Percentiles rank a stretch among this genome's conserved stretches.
These are phyloP conservation scores for Houttuynia cordata DNA, from an alignment of 164 flowering plant genomes.

Conservation along the genomic window DNA sequence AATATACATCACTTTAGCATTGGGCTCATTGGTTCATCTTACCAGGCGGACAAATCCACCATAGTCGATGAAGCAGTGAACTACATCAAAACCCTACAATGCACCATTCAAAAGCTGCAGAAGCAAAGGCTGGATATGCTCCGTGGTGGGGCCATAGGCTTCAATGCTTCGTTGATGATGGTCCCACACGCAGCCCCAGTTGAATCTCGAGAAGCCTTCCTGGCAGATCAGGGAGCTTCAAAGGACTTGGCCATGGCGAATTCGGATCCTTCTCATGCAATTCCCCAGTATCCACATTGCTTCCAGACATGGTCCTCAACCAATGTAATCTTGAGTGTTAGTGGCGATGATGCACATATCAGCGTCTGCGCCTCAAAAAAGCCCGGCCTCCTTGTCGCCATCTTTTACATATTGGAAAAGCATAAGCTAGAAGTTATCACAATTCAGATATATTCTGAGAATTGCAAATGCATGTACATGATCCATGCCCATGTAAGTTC, in stretches of 20 bases:
- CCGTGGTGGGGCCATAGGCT: conserved; percentile 10
- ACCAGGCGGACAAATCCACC: conserved; percentile 78
- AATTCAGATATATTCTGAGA: conserved; percentile 50
- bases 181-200: conserved; percentile 4
- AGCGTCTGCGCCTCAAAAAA: conserved; percentile 45
- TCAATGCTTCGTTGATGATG: conserved; percentile 9
- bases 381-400: conserved; percentile 36
- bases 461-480: conserved; percentile 41
- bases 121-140: conserved; percentile 47
- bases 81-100: conserved; percentile 53
- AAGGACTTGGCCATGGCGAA: conserved; percentile 7
- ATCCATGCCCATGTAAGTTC: conserved; percentile 67
- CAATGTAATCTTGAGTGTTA: conserved; percentile 50
- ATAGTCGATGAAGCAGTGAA: conserved; percentile 83
- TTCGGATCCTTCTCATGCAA: conserved; percentile 5
- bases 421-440: conserved; percentile 46
- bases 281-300: conserved; percentile 14
- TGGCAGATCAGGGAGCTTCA: conserved; percentile 48
- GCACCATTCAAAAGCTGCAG: conserved; percentile 41
- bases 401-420: conserved; percentile 54
- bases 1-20: no score
- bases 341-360: conserved; percentile 61
- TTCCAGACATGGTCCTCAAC: conserved; percentile 66
- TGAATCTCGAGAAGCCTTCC: conserved; percentile 40
- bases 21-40: no score